Base-by-base conservation (phyloP, 2,329 filamentous ascomycete species). In the Sporothrix mexicana region DNA sequence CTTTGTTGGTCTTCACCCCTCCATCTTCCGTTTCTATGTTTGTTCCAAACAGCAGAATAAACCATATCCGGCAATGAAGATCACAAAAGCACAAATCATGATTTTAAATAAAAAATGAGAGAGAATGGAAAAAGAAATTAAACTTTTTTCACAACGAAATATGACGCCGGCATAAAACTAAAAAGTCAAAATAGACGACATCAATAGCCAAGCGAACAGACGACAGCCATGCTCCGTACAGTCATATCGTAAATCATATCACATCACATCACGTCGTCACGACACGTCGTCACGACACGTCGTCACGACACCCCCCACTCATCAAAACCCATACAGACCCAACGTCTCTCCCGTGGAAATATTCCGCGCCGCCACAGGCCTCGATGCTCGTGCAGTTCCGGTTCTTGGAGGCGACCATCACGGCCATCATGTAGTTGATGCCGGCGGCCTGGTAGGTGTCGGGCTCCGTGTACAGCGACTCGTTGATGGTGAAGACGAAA, bases 361-460 rank as follows among this genome's bases (percentile, higher is more conserved):
- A 47, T 67, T 49, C 17, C 20, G 12, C n/a, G 41, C 62, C 62
- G 12, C 62, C 62, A 9, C 62, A 67, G 43, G 17, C 62, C 12
- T 15, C 64, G 20, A 68, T 41, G 45, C 23, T 67, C 43, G 43
- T 49, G 62, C 62, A 49, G 62, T 67, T 49, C 10, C 43, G 62
- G 62, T 51, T 67, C 43, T 51, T 20, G 12, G 43, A 49, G 20
- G 62, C 62, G 43, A 51, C 62, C 62, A 67, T 67, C 43, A 51
- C n/a, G 43, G 43, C 62, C 62, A 67, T 67, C 62, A 85, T 81
- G 70, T 80, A 85, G 7, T 77, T 80, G 47, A 87, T 86, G 0
- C 81, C 83, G 73, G 85, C 83, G 59, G 82, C 82, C 51, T 85
- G 80, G 78, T 82, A 87, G 0, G 80, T 85, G 74, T 87, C 85